Base-by-base conservation (phyloP, 441 rosid genomes). In the Euphorbia schlechtendalii region DNA sequence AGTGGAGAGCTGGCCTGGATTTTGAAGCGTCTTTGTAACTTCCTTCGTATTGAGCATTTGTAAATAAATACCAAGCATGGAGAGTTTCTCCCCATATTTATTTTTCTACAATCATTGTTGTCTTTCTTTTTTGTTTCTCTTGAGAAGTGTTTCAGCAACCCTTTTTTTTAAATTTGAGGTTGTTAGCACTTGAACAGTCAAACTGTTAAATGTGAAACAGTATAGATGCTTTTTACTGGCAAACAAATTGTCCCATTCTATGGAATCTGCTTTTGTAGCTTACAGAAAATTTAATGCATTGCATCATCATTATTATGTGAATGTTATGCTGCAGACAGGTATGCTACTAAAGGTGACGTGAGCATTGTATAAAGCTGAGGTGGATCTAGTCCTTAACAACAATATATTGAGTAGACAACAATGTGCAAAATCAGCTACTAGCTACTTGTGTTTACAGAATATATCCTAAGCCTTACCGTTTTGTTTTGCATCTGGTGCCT, bases 401-500 rank as follows among this genome's bases (percentile, higher is more conserved):
- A 59, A 36, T 28, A 22, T 36, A 22, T 49, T 36, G 2, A 45
- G 30, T 30, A 22, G 45, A 34, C 4, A 14, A 32, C 27, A 64
- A 53, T 41, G 24, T 54, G 56, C 66, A 65, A 60, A 65, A 65
- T 34, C 28, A 30, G 32, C 22, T 51, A 28, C 56, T 46, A 46
- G 51, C 51, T 54, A 7, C 56, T 8, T 41, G 9, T 24, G 27
- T 52, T 53, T 5, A 28, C 3, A 17, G 8, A 14, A 14, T 43
- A 14, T 13, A 10, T 11, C 40, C 1, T 12, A 14, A 3, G 15
- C 1, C 40, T 83, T 85, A 91, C 28, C 86, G 96, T 80, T 81
- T 86, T 0, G 90, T 86, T 69, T 25, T 71, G 82, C 97, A 92
- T 57, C 66, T 71, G 64, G 79, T 77, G 45, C 65, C 86, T 77